Evolutionary conservation across 1,284 basidiomycete species (phyloP).

Genomic region (Microbotryum intermedium): DNA sequence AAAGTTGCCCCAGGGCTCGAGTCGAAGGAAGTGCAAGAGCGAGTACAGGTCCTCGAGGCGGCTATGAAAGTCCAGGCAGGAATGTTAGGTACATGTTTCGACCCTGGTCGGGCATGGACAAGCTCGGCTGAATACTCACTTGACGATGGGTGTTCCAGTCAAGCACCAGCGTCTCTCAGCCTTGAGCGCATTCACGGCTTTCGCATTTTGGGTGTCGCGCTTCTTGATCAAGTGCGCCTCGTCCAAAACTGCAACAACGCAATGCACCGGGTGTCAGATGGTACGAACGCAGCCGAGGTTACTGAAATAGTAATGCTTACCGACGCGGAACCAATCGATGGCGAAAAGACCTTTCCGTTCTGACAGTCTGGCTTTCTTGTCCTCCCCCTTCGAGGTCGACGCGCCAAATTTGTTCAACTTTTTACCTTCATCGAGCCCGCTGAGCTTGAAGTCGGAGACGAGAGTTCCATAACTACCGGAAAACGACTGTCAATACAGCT

Average conservation of each 20-base stretch:
- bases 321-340: conserved; percentile 70
- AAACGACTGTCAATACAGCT: neutral
- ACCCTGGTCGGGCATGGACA: neutral
- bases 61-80: neutral
- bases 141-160: conserved; percentile 93
- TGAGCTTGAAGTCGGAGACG: conserved; percentile 23
- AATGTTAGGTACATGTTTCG: neutral
- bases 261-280: neutral
- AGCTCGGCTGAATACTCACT: conserved; percentile 45
- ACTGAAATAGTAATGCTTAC: conserved; percentile 1
- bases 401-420: neutral
- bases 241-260: conserved; percentile 44
- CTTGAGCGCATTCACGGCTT: conserved; percentile 75
- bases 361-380: conserved; percentile 4
- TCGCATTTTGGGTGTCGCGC: conserved; percentile 76
- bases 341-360: conserved; percentile 18
- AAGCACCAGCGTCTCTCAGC: conserved; percentile 81
- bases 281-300: neutral
- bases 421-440: conserved; percentile 6
- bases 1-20: conserved; percentile 84
- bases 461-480: conserved; percentile 22
- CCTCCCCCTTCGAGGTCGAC: conserved; percentile 3
- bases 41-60: conserved; percentile 82
- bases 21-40: conserved; percentile 75
- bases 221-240: conserved; percentile 89